Percentiles rank a stretch among this genome's conserved stretches.
These are phyloP conservation scores for Trematosphaeria pertusa DNA, from an alignment of 2,329 filamentous ascomycete genomes.

Conservation along the genomic window DNA sequence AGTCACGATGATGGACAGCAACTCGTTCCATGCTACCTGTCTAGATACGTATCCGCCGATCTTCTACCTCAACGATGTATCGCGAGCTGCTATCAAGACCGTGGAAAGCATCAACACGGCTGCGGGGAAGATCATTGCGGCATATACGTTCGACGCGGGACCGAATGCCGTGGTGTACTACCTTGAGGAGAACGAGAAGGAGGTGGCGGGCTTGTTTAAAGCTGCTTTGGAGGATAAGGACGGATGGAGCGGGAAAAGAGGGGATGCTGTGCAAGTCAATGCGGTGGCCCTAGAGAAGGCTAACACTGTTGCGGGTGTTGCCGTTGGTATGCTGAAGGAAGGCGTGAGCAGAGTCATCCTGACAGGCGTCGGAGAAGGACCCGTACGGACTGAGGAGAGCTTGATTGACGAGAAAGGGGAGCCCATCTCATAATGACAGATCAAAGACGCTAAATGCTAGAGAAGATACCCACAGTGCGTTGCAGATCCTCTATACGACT, in stretches of 20 bases:
- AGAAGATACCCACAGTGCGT: not conserved
- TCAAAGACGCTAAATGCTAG: not conserved
- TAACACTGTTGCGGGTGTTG: conserved; percentile 53
- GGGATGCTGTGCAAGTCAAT: conserved; percentile 58
- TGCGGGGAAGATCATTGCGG: conserved; percentile 80
- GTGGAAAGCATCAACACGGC: conserved; percentile 87
- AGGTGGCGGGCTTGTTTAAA: conserved; percentile 81
- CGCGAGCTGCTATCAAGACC: conserved; percentile 81
- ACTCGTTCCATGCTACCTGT: conserved; percentile 95
- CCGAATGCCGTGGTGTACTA: conserved; percentile 98
- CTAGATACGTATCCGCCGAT: conserved; percentile 96
- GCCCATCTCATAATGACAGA: conserved; percentile 20
- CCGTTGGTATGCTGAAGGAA: conserved; percentile 64
- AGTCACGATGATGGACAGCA: conserved; percentile 95
- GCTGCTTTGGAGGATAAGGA: conserved; percentile 66
- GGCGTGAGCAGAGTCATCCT: conserved; percentile 90
- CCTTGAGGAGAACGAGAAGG: conserved; percentile 75
- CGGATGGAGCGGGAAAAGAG: conserved; percentile 71
- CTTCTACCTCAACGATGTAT: conserved; percentile 98
- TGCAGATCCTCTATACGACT: too few species aligned
- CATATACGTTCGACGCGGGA: conserved; percentile 97
- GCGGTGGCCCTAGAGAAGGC: conserved; percentile 68
- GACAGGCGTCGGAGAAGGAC: conserved; percentile 90
- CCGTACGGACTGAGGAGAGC: conserved; percentile 78
- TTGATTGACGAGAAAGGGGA: conserved; percentile 69